Percentiles rank a stretch among this genome's conserved stretches.
These are phyloP conservation scores for Rhizopus delemar DNA, from an alignment of 371 early-diverging fungal genomes.

Conservation along the genomic window DNA sequence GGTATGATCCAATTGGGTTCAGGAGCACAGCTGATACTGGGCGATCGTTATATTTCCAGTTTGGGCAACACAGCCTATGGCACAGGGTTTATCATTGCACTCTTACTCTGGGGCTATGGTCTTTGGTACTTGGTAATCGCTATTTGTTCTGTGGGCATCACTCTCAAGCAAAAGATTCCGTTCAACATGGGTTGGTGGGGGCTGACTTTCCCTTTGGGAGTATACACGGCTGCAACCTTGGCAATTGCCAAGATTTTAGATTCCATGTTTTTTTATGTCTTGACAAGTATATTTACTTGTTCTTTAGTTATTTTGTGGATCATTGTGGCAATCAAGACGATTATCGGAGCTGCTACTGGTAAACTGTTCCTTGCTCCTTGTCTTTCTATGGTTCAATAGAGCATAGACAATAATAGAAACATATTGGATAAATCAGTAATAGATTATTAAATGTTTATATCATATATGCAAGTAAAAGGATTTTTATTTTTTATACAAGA, in stretches of 20 bases:
- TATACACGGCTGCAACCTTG: slow-evolving; percentile 33
- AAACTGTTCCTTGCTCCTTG: slow-evolving; percentile 26
- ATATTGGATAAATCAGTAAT: background rate
- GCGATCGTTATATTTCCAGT: slow-evolving; percentile 14
- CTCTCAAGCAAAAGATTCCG: slow-evolving; percentile 30
- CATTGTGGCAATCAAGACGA: slow-evolving; percentile 11
- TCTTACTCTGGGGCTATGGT: slow-evolving; percentile 52
- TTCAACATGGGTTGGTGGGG: slow-evolving; percentile 63
- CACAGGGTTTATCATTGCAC: slow-evolving; percentile 32
- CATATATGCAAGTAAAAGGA: background rate
- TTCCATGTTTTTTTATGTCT: slow-evolving; percentile 21
- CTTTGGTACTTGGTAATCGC: slow-evolving; percentile 49
- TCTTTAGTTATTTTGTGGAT: slow-evolving; percentile 22
- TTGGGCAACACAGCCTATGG: slow-evolving; percentile 16
- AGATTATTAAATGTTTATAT: background rate
- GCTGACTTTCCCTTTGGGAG: slow-evolving; percentile 52
- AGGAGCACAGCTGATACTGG: slow-evolving; percentile 32
- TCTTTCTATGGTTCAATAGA: slow-evolving; percentile 8
- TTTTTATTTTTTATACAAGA: background rate
- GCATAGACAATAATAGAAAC: background rate
- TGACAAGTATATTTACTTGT: slow-evolving; percentile 22
- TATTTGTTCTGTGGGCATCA: slow-evolving; percentile 28
- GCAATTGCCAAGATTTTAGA: slow-evolving; percentile 8
- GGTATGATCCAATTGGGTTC: slow-evolving; percentile 48
- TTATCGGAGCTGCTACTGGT: slow-evolving; percentile 13